Base-by-base conservation (phyloP, 1,284 basidiomycete species). In the Ceratobasidium papillatum region DNA sequence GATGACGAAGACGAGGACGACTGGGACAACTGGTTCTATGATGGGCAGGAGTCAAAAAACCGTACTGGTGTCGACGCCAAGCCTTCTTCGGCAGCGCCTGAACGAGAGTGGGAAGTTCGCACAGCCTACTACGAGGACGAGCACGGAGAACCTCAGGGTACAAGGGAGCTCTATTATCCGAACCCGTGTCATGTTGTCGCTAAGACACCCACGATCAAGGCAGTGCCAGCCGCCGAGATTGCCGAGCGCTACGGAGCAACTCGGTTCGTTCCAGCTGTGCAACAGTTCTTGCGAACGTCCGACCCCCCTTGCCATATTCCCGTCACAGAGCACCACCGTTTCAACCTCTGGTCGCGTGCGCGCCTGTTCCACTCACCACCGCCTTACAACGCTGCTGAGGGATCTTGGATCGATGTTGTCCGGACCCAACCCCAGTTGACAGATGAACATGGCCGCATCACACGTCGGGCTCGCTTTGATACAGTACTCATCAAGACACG, bases 311-410 rank as follows among this genome's bases (percentile, higher is more conserved):
- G 34, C 47, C 32, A 45, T 2, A 30, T 27, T 49, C 12, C 47
- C 27, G 12, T 36, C 45, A 8, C 2, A 38, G 5, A 45, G 9
- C 14, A 65, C 14, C 47, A 54, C 22, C 47, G 22, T 9, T 54
- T 66, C 30, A 66, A 66, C 9, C 22, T 43, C 47, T 68, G 65
- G 65, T n/a, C 30, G 1, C 47, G 51, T 3, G 47, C 36, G 41
- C 51, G 52, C 0, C 65, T 68, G 2, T 38, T 68, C n/a, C 65
- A 68, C 34, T 34, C 54, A 5, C 51, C 65, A 4, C 54, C 68
- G 11, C 68, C 54, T 2, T 71, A 47, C 54, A 71, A 71, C 2
- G 38, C 34, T 9, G 22, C 68, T 8, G 54, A 71, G 19, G 68
- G 38, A 0, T 17, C 34, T 1, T 19, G 45, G 22, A 11, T 38